Conservation (phyloP, 345 rosid genomes). For the Hevea brasiliensis region DNA sequence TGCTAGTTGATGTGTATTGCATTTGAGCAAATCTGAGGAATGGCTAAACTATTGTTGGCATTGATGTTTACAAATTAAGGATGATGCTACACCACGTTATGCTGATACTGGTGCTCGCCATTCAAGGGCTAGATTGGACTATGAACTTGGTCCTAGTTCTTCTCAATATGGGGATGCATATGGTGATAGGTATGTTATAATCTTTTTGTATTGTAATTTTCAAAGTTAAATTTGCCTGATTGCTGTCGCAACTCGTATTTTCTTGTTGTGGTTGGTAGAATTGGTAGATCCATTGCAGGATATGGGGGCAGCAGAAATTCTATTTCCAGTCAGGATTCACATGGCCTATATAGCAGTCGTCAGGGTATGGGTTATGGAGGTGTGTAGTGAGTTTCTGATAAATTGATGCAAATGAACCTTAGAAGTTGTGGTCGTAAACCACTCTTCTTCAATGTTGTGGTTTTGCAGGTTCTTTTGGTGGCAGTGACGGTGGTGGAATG, state of each 20-base stretch:
- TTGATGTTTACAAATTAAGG: conserved; percentile 41
- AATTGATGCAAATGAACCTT: conserved; percentile 7
- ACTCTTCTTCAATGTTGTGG: conserved; percentile 3
- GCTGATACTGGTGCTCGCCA: conserved; percentile 65
- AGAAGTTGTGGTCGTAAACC: conserved; percentile 1
- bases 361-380: conserved; percentile 85
- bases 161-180: conserved; percentile 80
- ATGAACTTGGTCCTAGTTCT: conserved; percentile 58
- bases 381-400: conserved; percentile 27
- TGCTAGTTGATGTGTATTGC: not conserved
- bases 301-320: conserved; percentile 84
- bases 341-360: conserved; percentile 71
- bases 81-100: conserved; percentile 82
- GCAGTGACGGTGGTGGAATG: conserved; percentile 73
- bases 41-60: conserved; percentile 8
- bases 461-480: conserved; percentile 71
- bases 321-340: conserved; percentile 72
- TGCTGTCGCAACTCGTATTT: conserved; percentile 9
- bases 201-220: not conserved
- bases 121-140: conserved; percentile 89
- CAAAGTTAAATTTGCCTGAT: not conserved
- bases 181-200: conserved; percentile 63
- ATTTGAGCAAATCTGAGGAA: not conserved
- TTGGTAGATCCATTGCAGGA: conserved; percentile 75
- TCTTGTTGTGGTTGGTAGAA: conserved; percentile 47